Evolutionary conservation across 1,284 basidiomycete species (phyloP), one percentile per base, ranked within the genome.

Genomic region (Veloboletus limbatus): DNA sequence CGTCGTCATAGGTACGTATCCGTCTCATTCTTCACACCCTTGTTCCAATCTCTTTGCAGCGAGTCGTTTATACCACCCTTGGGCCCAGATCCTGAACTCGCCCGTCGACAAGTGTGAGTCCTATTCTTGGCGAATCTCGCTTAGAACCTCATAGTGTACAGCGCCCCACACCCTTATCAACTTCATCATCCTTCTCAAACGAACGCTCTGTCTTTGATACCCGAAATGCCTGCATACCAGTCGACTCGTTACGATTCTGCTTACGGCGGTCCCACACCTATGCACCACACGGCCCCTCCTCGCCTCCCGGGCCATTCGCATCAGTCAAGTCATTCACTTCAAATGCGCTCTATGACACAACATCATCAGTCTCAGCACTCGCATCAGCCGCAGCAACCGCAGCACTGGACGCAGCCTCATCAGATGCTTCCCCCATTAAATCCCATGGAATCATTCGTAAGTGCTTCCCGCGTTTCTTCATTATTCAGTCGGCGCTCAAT

Each of bases 361-460:
- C 62, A 59, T 3, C 56, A 63, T 14, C 56, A 62, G 9, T 39
- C 57, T 11, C 57, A 54, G 18, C 58, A 71, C 30, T 58, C 35
- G 13, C 61, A 60, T 16, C 63, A 64, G 25, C 70, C 73, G 46
- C 70, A 72, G 28, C 55, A 68, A 33, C 53, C 61, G 37, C 61
- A 67, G 21, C 73, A 76, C 45, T 79, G 78, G 79, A 66, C 63
- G 48, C 54, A 64, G 27, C 6, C 41, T 20, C 62, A 57, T 20
- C 62, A 57, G 22, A 63, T 70, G 52, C 57, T 70, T 51, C 59
- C 69, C 27, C 67, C 74, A 26, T 54, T 76, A 44, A 72, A 79
- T 54, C 68, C 73, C 37, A 70, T 82, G 56, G 79, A 85, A 43
- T 66, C 82, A 40, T 86, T 77, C 63, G 82, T 85, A 60, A 71